Conservation (phyloP, 2,329 filamentous ascomycete species). For the Neonectria faginata region DNA sequence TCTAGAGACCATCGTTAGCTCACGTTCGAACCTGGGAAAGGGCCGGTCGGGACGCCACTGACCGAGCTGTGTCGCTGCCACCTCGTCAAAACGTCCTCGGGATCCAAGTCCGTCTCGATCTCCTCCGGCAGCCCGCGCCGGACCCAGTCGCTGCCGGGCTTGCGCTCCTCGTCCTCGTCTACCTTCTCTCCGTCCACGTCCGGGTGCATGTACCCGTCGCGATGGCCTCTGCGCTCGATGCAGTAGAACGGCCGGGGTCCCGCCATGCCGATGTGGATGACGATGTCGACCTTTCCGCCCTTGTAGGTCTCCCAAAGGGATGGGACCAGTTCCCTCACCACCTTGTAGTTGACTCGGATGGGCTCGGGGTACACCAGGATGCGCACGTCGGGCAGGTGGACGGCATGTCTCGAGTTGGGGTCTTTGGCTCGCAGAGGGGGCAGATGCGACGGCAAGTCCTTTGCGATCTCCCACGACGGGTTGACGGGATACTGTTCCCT, state of each 20-base stretch:
- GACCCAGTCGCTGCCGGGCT: constrained; percentile 60
- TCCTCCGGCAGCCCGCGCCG: constrained; percentile 67
- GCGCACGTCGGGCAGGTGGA: constrained; percentile 61
- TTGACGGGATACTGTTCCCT: constrained; percentile 78
- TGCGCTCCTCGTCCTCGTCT: constrained; percentile 65
- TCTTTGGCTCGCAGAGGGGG: constrained; percentile 62
- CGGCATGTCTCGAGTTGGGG: constrained; percentile 44
- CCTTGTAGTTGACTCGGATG: constrained; percentile 77
- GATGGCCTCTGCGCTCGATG: constrained; percentile 76
- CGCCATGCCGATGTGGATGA: constrained; percentile 86
- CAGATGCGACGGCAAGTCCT: constrained; percentile 73
- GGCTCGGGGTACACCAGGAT: constrained; percentile 74
- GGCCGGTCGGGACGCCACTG: constrained; percentile 36
- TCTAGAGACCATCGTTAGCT: constrained; percentile 44
- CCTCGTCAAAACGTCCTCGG: constrained; percentile 65
- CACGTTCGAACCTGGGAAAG: not conserved
- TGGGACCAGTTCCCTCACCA: constrained; percentile 73
- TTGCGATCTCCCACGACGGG: constrained; percentile 84
- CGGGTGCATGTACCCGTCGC: constrained; percentile 75
- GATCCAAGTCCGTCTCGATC: constrained; percentile 67
- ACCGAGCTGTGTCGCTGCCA: constrained; percentile 68
- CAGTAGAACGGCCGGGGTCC: constrained; percentile 72
- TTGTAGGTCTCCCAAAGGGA: constrained; percentile 64
- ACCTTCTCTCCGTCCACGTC: constrained; percentile 76
- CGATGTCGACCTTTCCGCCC: constrained; percentile 67